Evolutionary conservation across 306 rosid species (phyloP), one percentile per base, ranked within the genome.

Genomic region (Macrotyloma uniflorum): DNA sequence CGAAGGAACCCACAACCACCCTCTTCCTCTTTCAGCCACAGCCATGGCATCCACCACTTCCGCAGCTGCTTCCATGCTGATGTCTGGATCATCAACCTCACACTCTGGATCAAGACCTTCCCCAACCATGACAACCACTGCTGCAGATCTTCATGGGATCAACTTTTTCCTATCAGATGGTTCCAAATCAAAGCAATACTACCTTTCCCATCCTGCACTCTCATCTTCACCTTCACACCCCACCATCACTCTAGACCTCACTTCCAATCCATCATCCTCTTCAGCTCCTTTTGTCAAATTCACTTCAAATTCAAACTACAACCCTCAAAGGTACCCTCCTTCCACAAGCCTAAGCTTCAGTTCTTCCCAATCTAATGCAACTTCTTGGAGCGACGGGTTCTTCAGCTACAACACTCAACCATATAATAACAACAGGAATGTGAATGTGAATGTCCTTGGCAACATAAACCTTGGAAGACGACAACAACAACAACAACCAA

Each of bases 31-130:
- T 36, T 80, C 98, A 19, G 97, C 98, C 45, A 93, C 93, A 1
- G 91, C 91, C 23, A 91, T 91, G 93, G 98, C 98, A 11, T 93
- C 98, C 88, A 90, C 97, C 30, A 93, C 97, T 73, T 91, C 98
- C 0, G 98, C 97, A 0, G 98, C 98, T 0, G 97, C 88, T 33
- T 87, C 97, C 26, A 90, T 93, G 93, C 92, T 93, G 4, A 23
- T 91, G 50, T 90, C 96, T 2, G 96, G 89, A 64, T 87, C 98
- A 11, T 85, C 93, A 14, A 80, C 80, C 54, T 87, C 87, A 6
- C 73, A 13, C 14, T n/a, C 88, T 0, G 81, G 64, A 38, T 38
- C 62, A 15, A 64, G 51, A 51, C 76, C 76, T 14, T 74, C 79
- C 1, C 18, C 74, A 12, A 8, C 66, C 12, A 2, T 83, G 5